Evolutionary conservation across 2,329 filamentous ascomycete species (phyloP), one percentile per base, ranked within the genome.

Genomic region (Exophiala spinifera): DNA sequence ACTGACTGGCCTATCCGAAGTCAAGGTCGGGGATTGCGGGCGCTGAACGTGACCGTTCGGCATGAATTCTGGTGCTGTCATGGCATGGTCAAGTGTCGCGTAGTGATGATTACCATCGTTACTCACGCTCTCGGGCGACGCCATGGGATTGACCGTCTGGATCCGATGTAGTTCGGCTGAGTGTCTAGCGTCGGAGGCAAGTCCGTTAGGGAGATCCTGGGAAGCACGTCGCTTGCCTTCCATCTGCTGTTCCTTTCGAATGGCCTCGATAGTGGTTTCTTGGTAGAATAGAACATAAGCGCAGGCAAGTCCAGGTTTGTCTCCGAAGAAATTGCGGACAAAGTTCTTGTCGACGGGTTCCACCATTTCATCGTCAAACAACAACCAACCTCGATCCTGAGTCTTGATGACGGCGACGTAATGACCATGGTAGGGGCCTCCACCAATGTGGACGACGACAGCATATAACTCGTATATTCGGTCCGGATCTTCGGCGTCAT

Each of bases 331-430:
- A 69, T 96, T 96, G 61, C 87, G 84, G 34, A 99, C 94, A 67
- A 95, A 99, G 67, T 88, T 86, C 72, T 96, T 96, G 70, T 96
- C 91, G 4, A 99, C 94, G 0, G 94, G 94, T 70, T 99, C 94
- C 3, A 99, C 94, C 84, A 97, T 91, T 73, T 99, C 94, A 66
- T 99, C 94, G 64, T 99, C 94, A 64, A 99, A 99, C 4, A 99
- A 75, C 39, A 99, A 76, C 94, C 94, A 99, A 23, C 94, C 94
- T 49, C 89, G 84, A 67, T 97, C 94, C 66, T 95, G 86, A 0
- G 94, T 97, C 74, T 99, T 99, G 76, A 99, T 91, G 51, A 99
- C 94, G 4, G 91, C 91, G 28, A 99, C 91, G 65, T 99, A 99
- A 70, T 99, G 94, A 3, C 94, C 94, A 67, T 99, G 94, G 67